Evolutionary conservation across 129 eudicot species (phyloP), one percentile per base, ranked within the genome.

Genomic region (Logfia minima): DNA sequence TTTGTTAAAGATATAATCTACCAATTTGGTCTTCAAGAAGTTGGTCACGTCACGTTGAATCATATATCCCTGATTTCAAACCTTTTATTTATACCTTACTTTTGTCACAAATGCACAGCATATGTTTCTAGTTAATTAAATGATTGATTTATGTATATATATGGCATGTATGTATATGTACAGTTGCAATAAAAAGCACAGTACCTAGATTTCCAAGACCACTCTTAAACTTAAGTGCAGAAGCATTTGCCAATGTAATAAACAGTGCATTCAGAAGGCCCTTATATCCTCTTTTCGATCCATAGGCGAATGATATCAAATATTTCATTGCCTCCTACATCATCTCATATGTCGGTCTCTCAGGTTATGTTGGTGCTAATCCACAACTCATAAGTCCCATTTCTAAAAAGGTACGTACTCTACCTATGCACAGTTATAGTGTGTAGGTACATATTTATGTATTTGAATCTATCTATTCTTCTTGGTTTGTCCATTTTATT

Each of bases 21-120:
- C 58, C 96, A 92, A 39, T 89, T 92, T 52, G 96, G 83, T 32
- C 81, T 43, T 23, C 96, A 92, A 83, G 98, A 92, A 86, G 80
- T 92, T 77, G 98, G 96, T 14, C 96, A 92, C 63, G 4, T 89
- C 29, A 89, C 88, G 95, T 91, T 45, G 1, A 45, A 31, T 31
- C 34, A 31, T 31, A 31, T 31, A 4, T 31, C 34, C 34, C 34
- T 31, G 32, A 31, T 31, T 3, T 31, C 34, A 31, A 31, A 31
- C 34, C 34, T 31, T 31, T 18, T 53, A 16, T 17, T 5, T 56
- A 31, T 56, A 52, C n/a, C 5, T 52, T 52, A 34, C 39, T 6
- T 56, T 21, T 2, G 16, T 21, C 3, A 4, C 13, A 59, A 59
- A 64, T 11, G 41, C 16, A 14, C 35, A 16, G 18, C 48, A 6